Evolutionary conservation across 805 yeast genomes (phyloP).

Genomic region (Jamesozyma piceae): DNA sequence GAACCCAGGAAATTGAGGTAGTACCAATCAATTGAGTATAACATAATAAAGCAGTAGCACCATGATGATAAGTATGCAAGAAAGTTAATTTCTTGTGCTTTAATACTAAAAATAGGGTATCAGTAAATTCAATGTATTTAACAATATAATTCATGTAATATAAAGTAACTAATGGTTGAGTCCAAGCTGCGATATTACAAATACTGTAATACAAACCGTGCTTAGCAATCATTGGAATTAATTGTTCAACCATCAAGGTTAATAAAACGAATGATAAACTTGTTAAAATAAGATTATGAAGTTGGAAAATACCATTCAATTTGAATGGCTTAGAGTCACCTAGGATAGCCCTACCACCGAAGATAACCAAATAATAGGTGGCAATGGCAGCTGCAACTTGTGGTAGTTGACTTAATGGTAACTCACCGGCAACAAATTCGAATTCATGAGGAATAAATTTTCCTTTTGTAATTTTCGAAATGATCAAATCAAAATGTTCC

Average conservation of each 20-base stretch:
- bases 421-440: constrained; percentile 51
- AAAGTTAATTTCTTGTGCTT: constrained; percentile 87
- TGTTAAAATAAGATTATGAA: constrained; percentile 77
- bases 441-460: constrained; percentile 39
- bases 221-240: constrained; percentile 62
- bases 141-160: constrained; percentile 89
- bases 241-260: constrained; percentile 69
- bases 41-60: constrained; percentile 92
- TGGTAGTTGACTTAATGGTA: constrained; percentile 56
- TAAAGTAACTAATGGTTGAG: constrained; percentile 69
- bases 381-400: constrained; percentile 51
- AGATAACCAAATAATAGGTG: constrained; percentile 66
- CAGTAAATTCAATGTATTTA: constrained; percentile 81
- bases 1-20: constrained; percentile 93
- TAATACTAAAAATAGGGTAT: constrained; percentile 83
- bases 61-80: constrained; percentile 94
- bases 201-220: constrained; percentile 80
- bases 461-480: constrained; percentile 17
- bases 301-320: constrained; percentile 65
- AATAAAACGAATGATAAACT: constrained; percentile 55
- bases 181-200: constrained; percentile 71
- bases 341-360: constrained; percentile 71
- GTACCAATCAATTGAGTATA: constrained; percentile 85
- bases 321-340: constrained; percentile 55
- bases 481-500: constrained; percentile 19